Base-by-base conservation (phyloP, 2,329 filamentous ascomycete genomes). In the Fusarium euwallaceae region DNA sequence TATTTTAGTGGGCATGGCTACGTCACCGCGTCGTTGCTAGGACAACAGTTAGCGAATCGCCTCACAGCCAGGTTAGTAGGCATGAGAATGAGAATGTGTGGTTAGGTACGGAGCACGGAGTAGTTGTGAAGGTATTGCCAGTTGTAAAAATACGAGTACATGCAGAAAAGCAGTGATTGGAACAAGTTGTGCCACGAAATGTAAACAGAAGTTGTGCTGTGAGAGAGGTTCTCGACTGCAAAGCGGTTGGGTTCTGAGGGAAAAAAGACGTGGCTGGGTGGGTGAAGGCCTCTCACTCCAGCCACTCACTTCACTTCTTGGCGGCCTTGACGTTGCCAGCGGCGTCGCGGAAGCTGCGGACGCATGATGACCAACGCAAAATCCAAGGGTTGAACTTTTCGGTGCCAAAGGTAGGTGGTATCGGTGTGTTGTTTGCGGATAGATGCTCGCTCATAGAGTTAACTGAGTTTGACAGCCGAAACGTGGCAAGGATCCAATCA, bases 21-120 rank as follows among this genome's bases (percentile, higher is more conserved):
- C 78, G 78, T 80, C 78, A 80, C 34, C 10, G 32, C 32, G 32
- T 34, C 32, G 37, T 24, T 29, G n/a, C 17, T 53, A 55, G 24
- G 16, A 32, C 10, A n/a, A 34, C 32, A 12, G 11, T 9, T 34
- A 34, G 32, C 10, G 4, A 34, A 34, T 34, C 32, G 32, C 32
- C 32, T 34, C 32, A 34, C 32, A 34, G 32, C 32, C 11, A 11
- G 32, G 32, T 34, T 34, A 34, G 32, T 4, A 34, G 32, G 32
- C 32, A 34, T 34, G 10, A 34, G 32, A 34, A 34, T 34, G 32
- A 34, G 32, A 34, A 34, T 34, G 32, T 34, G 32, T 34, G 11
- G 32, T 34, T 11, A 34, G 32, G 29, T 29, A 29, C 29, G 29
- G 29, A 29, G 29, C 29, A 29, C 29, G 29, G 29, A 1, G 9